These are phyloP conservation scores for Parmelia sp. DNA, from an alignment of 495 filamentous ascomycete species.

Conservation along the genomic window DNA sequence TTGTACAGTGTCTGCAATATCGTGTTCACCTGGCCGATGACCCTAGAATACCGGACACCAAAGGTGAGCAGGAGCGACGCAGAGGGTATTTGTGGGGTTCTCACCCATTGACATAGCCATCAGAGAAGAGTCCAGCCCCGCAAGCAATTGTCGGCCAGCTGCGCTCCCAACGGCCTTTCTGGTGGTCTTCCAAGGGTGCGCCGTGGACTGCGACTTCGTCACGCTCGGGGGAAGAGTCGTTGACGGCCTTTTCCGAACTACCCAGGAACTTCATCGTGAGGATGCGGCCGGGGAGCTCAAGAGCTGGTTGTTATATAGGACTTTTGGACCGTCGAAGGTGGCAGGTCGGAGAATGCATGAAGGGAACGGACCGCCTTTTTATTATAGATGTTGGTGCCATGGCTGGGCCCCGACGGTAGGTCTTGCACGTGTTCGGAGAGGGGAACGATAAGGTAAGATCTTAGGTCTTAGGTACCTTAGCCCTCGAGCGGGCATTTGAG, in stretches of 20 bases:
- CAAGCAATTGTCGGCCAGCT: conserved; percentile 70
- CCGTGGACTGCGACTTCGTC: conserved; percentile 22
- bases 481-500: no score
- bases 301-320: background rate
- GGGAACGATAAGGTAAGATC: no score
- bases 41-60: conserved; percentile 39
- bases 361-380: background rate
- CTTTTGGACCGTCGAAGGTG: background rate
- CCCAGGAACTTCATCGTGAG: conserved; percentile 18
- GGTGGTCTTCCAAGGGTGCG: conserved; percentile 34
- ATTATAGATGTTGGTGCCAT: background rate
- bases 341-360: background rate
- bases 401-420: no score
- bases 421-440: no score
- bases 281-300: background rate
- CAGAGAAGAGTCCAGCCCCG: conserved; percentile 82
- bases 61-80: conserved; percentile 31
- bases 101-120: conserved; percentile 77
- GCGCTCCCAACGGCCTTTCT: conserved; percentile 52
- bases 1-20: conserved; percentile 59
- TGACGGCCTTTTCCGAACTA: background rate
- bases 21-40: conserved; percentile 77
- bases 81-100: background rate
- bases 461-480: no score
- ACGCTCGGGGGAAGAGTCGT: background rate